Base-by-base conservation (phyloP, 1,284 basidiomycete genomes). In the Rhodotorula mucilaginosa region DNA sequence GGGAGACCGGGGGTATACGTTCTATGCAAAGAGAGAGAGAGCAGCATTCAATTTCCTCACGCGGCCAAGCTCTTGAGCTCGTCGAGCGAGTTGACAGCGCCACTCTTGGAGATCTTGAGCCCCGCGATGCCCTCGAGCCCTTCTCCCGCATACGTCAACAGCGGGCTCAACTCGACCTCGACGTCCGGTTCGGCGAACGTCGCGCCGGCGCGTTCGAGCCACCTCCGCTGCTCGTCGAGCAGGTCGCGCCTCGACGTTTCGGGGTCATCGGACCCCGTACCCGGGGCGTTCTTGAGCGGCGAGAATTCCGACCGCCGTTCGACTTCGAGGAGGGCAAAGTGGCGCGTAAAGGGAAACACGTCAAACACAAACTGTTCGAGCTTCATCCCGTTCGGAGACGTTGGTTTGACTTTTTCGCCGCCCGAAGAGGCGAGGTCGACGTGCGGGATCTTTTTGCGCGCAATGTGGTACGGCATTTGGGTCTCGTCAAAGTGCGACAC, bases 281-380 rank as follows among this genome's bases (percentile, higher is more conserved):
- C 93, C 1, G 93, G 92, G 2, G 95, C 96, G 79, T 99, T 99
- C 86, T 99, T 99, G 79, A 99, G 83, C 48, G 95, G 95, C 74
- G 91, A 93, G 79, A 99, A 99, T 83, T 99, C 96, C 72, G 96
- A 92, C 71, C 85, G 84, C 64, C 97, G 86, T 64, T 87, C 87
- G 56, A 97, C 93, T 81, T 98, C 95, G 80, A 98, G 84, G 47
- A 98, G 92, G 54, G 90, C 87, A 70, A 99, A 92, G 15, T 18
- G 10, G 78, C 88, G 83, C 59, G 92, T 92, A 83, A 89, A 94
- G 10, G 97, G 96, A 85, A 99, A 98, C 62, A 99, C 97, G 83
- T 99, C 96, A 79, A 99, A 99, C 64, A 99, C 91, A 83, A 99
- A 99, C 82, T 97, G 85, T 83, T 99, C 97, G 76, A 99, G 88